phyloP scores from a whole-genome alignment of 1,139 yeast genomes.

The Schizosaccharomyces versatilis region DNA sequence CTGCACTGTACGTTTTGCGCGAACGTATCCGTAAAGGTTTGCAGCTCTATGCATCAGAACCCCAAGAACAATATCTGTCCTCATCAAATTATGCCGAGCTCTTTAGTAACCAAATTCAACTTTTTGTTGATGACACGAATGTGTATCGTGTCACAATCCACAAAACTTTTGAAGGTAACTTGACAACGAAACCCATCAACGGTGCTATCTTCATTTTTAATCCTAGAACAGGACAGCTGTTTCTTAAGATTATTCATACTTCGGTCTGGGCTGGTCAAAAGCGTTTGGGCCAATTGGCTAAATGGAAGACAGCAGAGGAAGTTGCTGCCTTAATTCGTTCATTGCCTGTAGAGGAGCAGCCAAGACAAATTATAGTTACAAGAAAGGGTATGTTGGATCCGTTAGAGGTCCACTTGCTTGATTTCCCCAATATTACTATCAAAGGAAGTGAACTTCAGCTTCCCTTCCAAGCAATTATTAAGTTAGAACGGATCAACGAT shows the following conservation, averaged over 20 bases:
- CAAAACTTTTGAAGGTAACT: conserved; percentile 77
- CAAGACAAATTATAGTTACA: conserved; percentile 74
- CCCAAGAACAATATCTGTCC: conserved; percentile 76
- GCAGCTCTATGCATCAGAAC: conserved; percentile 80
- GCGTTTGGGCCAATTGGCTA: conserved; percentile 76
- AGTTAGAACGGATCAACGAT: conserved; percentile 59
- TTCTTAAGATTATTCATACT: conserved; percentile 72
- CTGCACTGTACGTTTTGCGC: conserved; percentile 73
- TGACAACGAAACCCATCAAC: conserved; percentile 78
- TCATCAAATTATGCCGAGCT: conserved; percentile 79
- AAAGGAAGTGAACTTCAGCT: conserved; percentile 74
- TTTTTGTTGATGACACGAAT: conserved; percentile 9
- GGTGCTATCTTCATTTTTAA: conserved; percentile 81
- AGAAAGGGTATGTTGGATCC: conserved; percentile 88
- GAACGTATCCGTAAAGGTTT: conserved; percentile 87
- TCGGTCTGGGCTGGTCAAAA: conserved; percentile 96
- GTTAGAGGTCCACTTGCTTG: conserved; percentile 86
- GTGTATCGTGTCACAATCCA: conserved; percentile 48
- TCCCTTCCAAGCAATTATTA: conserved; percentile 75
- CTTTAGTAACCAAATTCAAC: conserved; percentile 46
- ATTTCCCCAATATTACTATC: conserved; percentile 77
- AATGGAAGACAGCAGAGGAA: conserved; percentile 97
- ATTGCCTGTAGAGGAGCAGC: conserved; percentile 81
- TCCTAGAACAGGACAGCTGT: conserved; percentile 76
- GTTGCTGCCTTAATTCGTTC: conserved; percentile 80